Conservation (phyloP, 768 basidiomycete genomes). For the Leucocoprinus birnbaumii region DNA sequence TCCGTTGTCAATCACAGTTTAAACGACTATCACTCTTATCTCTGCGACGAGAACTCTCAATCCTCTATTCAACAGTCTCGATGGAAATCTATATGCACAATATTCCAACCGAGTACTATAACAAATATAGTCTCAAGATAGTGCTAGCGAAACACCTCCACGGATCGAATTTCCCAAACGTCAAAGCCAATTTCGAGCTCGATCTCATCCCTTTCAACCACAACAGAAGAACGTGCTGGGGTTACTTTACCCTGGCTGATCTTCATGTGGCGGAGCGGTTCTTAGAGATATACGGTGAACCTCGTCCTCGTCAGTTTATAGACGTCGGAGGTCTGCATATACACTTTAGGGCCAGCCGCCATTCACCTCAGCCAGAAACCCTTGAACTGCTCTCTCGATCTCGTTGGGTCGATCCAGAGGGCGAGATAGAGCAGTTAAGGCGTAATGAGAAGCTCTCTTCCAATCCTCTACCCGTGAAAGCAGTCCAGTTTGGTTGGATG, state of each 20-base stretch:
- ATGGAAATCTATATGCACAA: slow-evolving; percentile 38
- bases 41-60: neutral
- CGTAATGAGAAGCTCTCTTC: slow-evolving; percentile 23
- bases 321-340: slow-evolving; percentile 28
- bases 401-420: slow-evolving; percentile 39
- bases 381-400: slow-evolving; percentile 31
- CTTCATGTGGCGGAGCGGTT: slow-evolving; percentile 38
- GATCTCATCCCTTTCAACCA: slow-evolving; percentile 32
- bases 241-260: slow-evolving; percentile 49
- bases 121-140: slow-evolving; percentile 24
- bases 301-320: neutral
- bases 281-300: slow-evolving; percentile 29
- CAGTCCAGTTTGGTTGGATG: slow-evolving; percentile 57
- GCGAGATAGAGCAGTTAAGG: slow-evolving; percentile 29
- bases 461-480: slow-evolving; percentile 25
- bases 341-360: slow-evolving; percentile 26
- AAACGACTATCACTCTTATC: too few species aligned
- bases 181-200: slow-evolving; percentile 51
- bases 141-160: slow-evolving; percentile 46
- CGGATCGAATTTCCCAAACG: slow-evolving; percentile 28
- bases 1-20: too few species aligned
- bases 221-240: slow-evolving; percentile 34
- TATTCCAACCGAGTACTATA: slow-evolving; percentile 25
- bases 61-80: slow-evolving; percentile 13
- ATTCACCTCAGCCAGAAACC: slow-evolving; percentile 24